Conservation (phyloP, 192 early-diverging fungal genomes). For the Coemansia sp. region DNA sequence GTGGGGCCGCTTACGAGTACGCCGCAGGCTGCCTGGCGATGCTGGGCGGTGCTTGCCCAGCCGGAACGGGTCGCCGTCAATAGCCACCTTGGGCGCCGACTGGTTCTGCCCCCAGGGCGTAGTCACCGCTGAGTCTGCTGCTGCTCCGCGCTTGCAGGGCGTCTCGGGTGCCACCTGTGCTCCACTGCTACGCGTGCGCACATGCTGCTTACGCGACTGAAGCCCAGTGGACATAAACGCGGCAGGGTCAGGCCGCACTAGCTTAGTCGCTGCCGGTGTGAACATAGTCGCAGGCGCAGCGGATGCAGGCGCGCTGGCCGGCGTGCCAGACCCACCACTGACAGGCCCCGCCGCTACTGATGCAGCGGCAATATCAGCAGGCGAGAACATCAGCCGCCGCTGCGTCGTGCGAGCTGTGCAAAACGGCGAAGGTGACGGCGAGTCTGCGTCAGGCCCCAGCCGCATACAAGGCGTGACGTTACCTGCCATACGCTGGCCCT, state of each 20-base stretch:
- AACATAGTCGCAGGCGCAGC: constrained; percentile 30
- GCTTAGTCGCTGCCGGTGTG: constrained; percentile 54
- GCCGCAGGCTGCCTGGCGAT: constrained; percentile 48
- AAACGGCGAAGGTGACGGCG: not conserved
- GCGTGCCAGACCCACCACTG: constrained; percentile 12
- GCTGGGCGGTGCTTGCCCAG: constrained; percentile 54
- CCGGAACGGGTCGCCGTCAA: constrained; percentile 31
- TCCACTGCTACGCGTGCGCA: constrained; percentile 28
- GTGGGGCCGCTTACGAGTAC: constrained; percentile 51
- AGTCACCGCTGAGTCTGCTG: not conserved
- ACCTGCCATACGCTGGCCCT: not conserved
- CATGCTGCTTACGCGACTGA: constrained; percentile 51
- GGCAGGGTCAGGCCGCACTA: constrained; percentile 54
- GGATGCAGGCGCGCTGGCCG: constrained; percentile 14
- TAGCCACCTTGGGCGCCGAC: constrained; percentile 13
- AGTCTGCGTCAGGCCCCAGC: not conserved
- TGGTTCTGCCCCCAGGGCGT: constrained; percentile 7
- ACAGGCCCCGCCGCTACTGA: constrained; percentile 24
- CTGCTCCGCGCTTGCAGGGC: constrained; percentile 41
- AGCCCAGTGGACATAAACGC: constrained; percentile 55
- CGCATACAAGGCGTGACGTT: not conserved
- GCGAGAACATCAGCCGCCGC: constrained; percentile 44
- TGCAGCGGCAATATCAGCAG: constrained; percentile 27
- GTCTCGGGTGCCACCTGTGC: constrained; percentile 48
- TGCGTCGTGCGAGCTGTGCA: not conserved